phyloP scores from a whole-genome alignment of 2,329 filamentous ascomycete species.

The Diaporthe aspalathi region DNA sequence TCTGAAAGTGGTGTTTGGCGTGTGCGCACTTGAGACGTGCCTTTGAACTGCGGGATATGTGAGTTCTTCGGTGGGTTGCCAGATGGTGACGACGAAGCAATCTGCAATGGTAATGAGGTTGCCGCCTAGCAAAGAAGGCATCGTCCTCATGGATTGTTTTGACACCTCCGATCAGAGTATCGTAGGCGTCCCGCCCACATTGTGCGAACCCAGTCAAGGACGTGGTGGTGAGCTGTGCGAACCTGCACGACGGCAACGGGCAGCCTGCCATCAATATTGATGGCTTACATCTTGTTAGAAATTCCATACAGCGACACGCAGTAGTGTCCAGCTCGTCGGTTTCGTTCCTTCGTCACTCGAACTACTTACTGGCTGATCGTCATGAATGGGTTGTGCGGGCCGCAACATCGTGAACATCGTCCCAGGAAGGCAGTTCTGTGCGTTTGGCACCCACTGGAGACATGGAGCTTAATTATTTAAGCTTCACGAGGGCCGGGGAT shows the following conservation, averaged over 20 bases:
- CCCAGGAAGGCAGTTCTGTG: neutral
- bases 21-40: neutral
- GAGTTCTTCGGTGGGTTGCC: neutral
- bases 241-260: neutral
- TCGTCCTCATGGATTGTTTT: no score
- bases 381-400: neutral
- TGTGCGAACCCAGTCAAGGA: neutral
- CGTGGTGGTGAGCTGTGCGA: neutral
- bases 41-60: neutral
- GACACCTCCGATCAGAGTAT: neutral
- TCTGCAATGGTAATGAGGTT: neutral
- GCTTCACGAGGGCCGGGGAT: slow-evolving; percentile 20
- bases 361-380: neutral
- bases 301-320: neutral
- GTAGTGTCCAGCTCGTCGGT: neutral
- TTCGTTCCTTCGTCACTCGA: neutral
- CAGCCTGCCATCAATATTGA: neutral
- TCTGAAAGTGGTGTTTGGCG: neutral
- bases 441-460: slow-evolving; percentile 1
- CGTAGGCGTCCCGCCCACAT: neutral
- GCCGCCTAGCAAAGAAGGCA: neutral
- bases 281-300: neutral
- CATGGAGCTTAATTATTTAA: slow-evolving; percentile 23
- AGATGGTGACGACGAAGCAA: neutral
- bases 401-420: neutral